Evolutionary conservation across 2,329 filamentous ascomycete species (phyloP).

Genomic region (Endoconidiophora laricicola): DNA sequence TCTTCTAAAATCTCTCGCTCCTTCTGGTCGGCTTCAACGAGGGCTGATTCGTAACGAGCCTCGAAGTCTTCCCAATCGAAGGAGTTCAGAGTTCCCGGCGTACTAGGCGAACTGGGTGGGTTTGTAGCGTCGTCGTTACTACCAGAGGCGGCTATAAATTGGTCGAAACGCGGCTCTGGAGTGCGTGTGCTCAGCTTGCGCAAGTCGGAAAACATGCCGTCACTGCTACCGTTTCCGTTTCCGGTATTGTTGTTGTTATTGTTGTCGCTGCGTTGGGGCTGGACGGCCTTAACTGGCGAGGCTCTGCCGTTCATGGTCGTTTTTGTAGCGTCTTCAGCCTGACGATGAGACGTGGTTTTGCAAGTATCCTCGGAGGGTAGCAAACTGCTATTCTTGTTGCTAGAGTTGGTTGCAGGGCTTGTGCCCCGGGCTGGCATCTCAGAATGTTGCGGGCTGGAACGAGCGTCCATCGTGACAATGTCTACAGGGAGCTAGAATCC

Average conservation of each 20-base stretch:
- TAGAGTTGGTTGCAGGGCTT: too few relatives aligned
- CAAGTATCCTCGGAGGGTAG: too few relatives aligned
- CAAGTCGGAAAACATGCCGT: constrained; percentile 7
- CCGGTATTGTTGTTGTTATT: not conserved
- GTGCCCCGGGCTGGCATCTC: too few relatives aligned
- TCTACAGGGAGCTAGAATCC: too few relatives aligned
- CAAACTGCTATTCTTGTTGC: too few relatives aligned
- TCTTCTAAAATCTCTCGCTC: constrained; percentile 52
- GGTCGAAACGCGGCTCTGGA: constrained; percentile 11
- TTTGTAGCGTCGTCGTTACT: not conserved
- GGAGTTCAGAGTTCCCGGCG: constrained; percentile 22
- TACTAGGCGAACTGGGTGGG: constrained; percentile 24
- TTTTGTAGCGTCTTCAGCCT: too few relatives aligned
- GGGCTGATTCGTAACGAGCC: constrained; percentile 46
- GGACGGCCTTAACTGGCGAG: not conserved
- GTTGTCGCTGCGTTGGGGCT: not conserved
- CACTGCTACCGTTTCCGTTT: not conserved
- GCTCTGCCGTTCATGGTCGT: not conserved
- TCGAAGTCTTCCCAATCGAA: constrained; percentile 73
- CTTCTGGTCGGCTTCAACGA: constrained; percentile 42
- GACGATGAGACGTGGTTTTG: too few relatives aligned
- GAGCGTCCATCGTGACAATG: too few relatives aligned
- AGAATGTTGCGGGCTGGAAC: too few relatives aligned
- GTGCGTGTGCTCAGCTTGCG: constrained; percentile 8
- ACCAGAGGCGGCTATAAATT: not conserved